These are phyloP conservation scores for Zygoascus flipseniorum DNA, from an alignment of 805 yeast species.

Conservation along the genomic window DNA sequence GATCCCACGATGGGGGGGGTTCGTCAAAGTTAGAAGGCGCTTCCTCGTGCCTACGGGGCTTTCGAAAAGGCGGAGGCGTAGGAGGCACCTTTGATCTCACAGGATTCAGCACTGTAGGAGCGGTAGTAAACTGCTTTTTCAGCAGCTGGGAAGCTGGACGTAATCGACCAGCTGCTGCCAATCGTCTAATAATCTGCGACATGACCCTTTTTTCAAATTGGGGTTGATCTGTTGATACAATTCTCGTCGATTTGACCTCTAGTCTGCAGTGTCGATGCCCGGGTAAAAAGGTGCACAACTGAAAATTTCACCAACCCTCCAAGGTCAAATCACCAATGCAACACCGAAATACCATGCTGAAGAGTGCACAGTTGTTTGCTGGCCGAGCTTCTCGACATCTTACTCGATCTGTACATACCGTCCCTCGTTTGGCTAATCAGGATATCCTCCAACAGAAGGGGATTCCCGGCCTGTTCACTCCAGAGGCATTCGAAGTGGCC, in stretches of 20 bases:
- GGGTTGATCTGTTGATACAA: too few species aligned
- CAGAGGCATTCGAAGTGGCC: constrained; percentile 58
- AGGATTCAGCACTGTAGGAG: not conserved
- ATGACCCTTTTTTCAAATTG: not conserved
- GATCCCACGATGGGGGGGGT: not conserved
- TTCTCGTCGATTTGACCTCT: too few species aligned
- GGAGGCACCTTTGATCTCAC: constrained; percentile 6
- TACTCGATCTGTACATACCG: constrained; percentile 42
- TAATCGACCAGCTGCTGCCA: not conserved
- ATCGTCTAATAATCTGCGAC: not conserved
- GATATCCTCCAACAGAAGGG: constrained; percentile 38
- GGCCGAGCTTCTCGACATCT: not conserved
- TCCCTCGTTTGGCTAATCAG: constrained; percentile 46
- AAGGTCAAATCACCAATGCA: not conserved
- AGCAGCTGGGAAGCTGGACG: not conserved
- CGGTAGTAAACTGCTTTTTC: not conserved
- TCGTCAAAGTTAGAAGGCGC: not conserved
- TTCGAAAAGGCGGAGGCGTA: constrained; percentile 4
- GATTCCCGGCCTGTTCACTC: constrained; percentile 54
- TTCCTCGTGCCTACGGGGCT: not conserved
- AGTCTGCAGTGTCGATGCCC: too few species aligned
- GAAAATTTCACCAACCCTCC: too few species aligned
- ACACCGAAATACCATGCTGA: not conserved
- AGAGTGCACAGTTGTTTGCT: not conserved
- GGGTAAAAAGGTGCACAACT: too few species aligned